A percentile compares a stretch with the other conserved stretches of the same genome.
Evolutionary conservation across 2,329 filamentous ascomycete genomes (phyloP).

Genomic region (Fusarium multiceps): DNA sequence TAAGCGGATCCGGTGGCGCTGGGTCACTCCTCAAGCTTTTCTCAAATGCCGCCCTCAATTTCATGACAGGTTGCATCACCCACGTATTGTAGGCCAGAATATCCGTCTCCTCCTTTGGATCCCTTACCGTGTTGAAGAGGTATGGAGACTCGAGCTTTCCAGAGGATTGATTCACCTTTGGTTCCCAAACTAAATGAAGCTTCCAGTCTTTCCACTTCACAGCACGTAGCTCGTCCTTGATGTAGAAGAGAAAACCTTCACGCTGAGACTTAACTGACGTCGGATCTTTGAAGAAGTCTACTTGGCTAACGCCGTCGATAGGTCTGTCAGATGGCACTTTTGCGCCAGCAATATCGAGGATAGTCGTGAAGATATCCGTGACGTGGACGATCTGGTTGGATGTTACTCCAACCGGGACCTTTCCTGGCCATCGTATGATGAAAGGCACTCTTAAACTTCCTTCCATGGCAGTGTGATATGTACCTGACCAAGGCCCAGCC

Average conservation of each 20-base stretch:
- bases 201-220: conserved; percentile 53
- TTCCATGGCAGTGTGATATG: conserved; percentile 53
- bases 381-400: conserved; percentile 51
- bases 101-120: conserved; percentile 51
- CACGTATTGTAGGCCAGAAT: conserved; percentile 49
- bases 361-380: conserved; percentile 49
- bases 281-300: conserved; percentile 43
- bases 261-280: conserved; percentile 25
- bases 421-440: conserved; percentile 51
- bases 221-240: conserved; percentile 50
- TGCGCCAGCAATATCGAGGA: conserved; percentile 44
- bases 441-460: conserved; percentile 51
- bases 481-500: conserved; percentile 51
- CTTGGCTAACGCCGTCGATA: conserved; percentile 49
- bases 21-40: conserved; percentile 48
- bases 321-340: conserved; percentile 44
- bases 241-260: conserved; percentile 49
- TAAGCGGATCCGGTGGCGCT: conserved; percentile 49
- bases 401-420: conserved; percentile 41
- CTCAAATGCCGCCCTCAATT: conserved; percentile 42
- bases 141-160: conserved; percentile 50
- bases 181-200: conserved; percentile 51
- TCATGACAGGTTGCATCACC: conserved; percentile 49
- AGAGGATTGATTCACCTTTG: conserved; percentile 49
- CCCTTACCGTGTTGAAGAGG: conserved; percentile 47